Evolutionary conservation across 768 basidiomycete genomes (phyloP), one percentile per base, ranked within the genome.

Genomic region (Mycena leptocephala): DNA sequence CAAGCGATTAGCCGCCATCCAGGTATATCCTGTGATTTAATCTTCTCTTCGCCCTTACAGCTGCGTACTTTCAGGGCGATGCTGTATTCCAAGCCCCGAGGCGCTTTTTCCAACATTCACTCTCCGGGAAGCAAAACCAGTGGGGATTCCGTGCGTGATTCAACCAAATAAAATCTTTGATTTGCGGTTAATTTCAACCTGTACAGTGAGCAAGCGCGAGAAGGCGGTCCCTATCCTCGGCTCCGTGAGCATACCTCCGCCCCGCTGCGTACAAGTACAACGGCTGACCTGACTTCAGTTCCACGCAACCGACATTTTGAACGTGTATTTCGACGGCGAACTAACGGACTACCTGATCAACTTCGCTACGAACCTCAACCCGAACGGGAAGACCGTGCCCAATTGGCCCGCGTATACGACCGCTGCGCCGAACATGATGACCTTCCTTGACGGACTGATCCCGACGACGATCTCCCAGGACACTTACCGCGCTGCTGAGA

Each of bases 31-130:
- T n/a, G 28, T 5, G 14, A n/a, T 56, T 20, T 33, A 2, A 22
- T 53, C 6, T 33, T 46, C 10, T 5, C 37, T 46, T 9, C 24
- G 8, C 35, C 8, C 8, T 16, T 24, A 18, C 32, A 5, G 22
- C 20, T 6, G 24, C 1, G 7, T 18, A 41, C 13, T 22, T 41
- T 35, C 20, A 75, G 70, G 91, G 90, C 0, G 92, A 93, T 64
- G 81, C 79, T 10, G 84, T 87, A 1, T 91, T 92, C 81, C 89
- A 91, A 37, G 90, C 85, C 0, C 90, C 91, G 20, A 84, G 90
- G 26, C 83, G 89, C 20, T 87, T 88, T 78, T 88, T 92, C 76
- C 78, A 92, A 32, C 79, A 89, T 56, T 74, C 84, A 20, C 79
- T 80, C 6, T 83, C 88, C 0, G 84, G 84, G 1, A 86, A 85